phyloP scores from a whole-genome alignment of 306 rosid species.

The Vachellia pachyceras region DNA sequence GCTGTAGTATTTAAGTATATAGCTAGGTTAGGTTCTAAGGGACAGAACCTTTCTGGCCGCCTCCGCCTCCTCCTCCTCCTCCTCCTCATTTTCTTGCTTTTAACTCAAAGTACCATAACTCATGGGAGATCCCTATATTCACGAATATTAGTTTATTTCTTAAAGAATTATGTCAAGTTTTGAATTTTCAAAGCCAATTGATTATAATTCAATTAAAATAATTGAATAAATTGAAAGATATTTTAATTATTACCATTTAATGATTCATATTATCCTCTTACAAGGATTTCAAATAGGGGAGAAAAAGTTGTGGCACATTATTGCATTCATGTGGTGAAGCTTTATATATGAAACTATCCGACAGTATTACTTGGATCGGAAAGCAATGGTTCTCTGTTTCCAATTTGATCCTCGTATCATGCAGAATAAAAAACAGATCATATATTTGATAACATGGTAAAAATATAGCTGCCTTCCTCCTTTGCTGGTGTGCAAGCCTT shows the following conservation, averaged over 20 bases:
- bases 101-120: neutral
- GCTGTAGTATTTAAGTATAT: neutral
- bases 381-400: neutral
- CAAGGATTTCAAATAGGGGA: neutral
- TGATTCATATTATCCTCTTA: no score
- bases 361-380: constrained; percentile 2
- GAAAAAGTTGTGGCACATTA: neutral
- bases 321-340: neutral
- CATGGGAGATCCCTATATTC: neutral
- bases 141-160: neutral
- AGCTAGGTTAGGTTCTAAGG: neutral
- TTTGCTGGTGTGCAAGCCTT: constrained; percentile 22
- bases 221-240: no score
- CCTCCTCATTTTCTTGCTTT: neutral
- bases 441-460: neutral
- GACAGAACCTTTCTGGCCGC: neutral
- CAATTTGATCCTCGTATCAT: neutral
- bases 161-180: neutral
- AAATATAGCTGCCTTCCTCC: constrained; percentile 23
- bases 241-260: no score
- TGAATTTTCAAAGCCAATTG: neutral
- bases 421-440: neutral
- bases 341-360: neutral
- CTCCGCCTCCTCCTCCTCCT: no score
- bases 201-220: neutral